phyloP scores from a whole-genome alignment of 108 stramenopile genomes.

The Conticribra weissflogii region DNA sequence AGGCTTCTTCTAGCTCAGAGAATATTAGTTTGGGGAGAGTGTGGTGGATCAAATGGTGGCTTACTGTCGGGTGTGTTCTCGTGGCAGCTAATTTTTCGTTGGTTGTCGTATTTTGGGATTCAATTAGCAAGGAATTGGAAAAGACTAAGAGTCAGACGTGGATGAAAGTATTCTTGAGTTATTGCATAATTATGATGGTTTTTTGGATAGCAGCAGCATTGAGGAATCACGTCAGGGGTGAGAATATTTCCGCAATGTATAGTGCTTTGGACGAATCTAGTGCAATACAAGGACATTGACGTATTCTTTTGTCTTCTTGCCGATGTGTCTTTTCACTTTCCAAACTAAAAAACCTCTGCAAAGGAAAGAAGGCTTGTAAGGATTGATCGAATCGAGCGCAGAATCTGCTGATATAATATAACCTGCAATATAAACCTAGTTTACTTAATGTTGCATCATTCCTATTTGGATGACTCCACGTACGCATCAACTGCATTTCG shows the following conservation, averaged over 20 bases:
- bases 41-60: neutral
- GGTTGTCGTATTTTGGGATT: slow-evolving; percentile 32
- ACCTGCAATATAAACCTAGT: no score
- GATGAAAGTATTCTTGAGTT: slow-evolving; percentile 38
- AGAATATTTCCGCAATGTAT: no score
- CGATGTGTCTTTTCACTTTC: no score
- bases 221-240: slow-evolving; percentile 37
- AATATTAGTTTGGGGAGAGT: no score
- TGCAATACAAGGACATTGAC: no score
- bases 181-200: slow-evolving; percentile 35
- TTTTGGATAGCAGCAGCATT: slow-evolving; percentile 38
- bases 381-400: no score
- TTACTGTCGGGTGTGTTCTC: slow-evolving; percentile 2
- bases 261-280: no score
- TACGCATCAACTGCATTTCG: slow-evolving; percentile 38
- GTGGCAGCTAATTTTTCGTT: slow-evolving; percentile 45
- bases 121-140: slow-evolving; percentile 19
- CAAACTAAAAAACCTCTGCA: no score
- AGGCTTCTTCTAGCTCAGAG: no score
- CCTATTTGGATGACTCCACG: neutral
- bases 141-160: slow-evolving; percentile 26
- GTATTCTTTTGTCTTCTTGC: no score
- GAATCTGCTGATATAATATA: no score
- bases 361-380: no score
- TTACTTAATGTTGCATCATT: neutral